Percentiles rank a stretch among this genome's conserved stretches.
Conservation (phyloP, 2,329 filamentous ascomycete species). For the Epicoccum sorghinum region DNA sequence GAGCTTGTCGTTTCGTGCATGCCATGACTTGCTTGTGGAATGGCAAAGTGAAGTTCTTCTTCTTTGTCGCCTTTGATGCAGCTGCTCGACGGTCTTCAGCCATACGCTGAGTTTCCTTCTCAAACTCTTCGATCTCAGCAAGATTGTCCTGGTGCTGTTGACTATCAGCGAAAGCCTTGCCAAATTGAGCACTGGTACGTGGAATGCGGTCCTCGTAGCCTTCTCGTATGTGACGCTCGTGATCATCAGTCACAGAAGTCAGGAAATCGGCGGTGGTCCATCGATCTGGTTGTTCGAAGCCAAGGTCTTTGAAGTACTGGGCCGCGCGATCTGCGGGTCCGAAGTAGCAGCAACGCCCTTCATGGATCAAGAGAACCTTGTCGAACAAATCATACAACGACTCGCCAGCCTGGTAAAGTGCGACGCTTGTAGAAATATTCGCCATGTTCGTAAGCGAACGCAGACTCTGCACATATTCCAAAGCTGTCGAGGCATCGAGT, state of each 20-base stretch:
- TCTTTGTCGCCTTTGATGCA: slow-evolving; percentile 46
- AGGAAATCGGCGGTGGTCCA: slow-evolving; percentile 75
- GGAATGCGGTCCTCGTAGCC: slow-evolving; percentile 65
- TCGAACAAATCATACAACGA: slow-evolving; percentile 48
- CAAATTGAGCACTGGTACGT: slow-evolving; percentile 62
- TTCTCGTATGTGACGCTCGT: slow-evolving; percentile 62
- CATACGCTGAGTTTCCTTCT: slow-evolving; percentile 40
- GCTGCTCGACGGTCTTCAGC: slow-evolving; percentile 40
- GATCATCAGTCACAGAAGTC: slow-evolving; percentile 70
- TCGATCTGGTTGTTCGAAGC: slow-evolving; percentile 69
- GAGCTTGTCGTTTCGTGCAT: slow-evolving; percentile 51
- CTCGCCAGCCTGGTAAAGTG: slow-evolving; percentile 71
- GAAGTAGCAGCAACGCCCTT: slow-evolving; percentile 61
- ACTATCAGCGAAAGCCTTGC: slow-evolving; percentile 49
- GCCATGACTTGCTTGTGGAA: slow-evolving; percentile 50
- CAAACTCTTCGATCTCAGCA: slow-evolving; percentile 49
- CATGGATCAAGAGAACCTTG: slow-evolving; percentile 50
- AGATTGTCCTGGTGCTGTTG: slow-evolving; percentile 47
- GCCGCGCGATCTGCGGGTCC: slow-evolving; percentile 65
- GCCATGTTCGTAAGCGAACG: slow-evolving; percentile 69
- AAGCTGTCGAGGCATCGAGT: slow-evolving; percentile 73
- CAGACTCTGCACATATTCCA: slow-evolving; percentile 74
- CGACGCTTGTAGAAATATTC: slow-evolving; percentile 66
- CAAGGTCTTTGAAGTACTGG: slow-evolving; percentile 70
- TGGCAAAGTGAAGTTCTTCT: slow-evolving; percentile 50